phyloP scores from a whole-genome alignment of 495 filamentous ascomycete species.

The Penicillium nucicola region DNA sequence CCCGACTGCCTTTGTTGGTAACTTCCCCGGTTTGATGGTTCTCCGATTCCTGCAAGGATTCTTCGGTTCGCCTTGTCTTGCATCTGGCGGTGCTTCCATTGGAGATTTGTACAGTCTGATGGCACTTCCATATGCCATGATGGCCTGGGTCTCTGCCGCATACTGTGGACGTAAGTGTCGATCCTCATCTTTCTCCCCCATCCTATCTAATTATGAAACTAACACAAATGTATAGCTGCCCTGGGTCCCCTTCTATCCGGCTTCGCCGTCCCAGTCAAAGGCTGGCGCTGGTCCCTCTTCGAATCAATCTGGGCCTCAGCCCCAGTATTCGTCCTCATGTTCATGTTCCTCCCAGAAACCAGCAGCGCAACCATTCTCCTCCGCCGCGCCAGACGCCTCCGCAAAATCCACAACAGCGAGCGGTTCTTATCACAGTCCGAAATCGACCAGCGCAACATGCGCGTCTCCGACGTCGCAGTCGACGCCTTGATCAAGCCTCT shows the following conservation, averaged over 20 bases:
- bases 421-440: constrained; percentile 47
- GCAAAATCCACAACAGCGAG: constrained; percentile 39
- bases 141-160: constrained; percentile 49
- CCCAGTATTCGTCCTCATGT: constrained; percentile 47
- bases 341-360: constrained; percentile 56
- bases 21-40: constrained; percentile 47
- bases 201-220: constrained; percentile 29
- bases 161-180: constrained; percentile 43
- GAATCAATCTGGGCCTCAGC: constrained; percentile 47
- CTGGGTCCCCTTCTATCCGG: constrained; percentile 63
- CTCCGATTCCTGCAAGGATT: constrained; percentile 55
- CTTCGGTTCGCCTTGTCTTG: constrained; percentile 51
- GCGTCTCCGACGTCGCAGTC: constrained; percentile 41
- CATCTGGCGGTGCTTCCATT: constrained; percentile 54
- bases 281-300: constrained; percentile 57
- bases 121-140: constrained; percentile 52
- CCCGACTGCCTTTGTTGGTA: constrained; percentile 44
- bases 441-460: constrained; percentile 50
- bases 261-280: constrained; percentile 52
- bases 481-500: constrained; percentile 61
- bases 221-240: constrained; percentile 42
- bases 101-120: constrained; percentile 53
- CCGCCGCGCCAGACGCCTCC: constrained; percentile 53
- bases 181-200: background rate
- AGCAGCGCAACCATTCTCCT: constrained; percentile 55